Evolutionary conservation across 805 yeast species (phyloP).

Genomic region (Ogataea philodendri): DNA sequence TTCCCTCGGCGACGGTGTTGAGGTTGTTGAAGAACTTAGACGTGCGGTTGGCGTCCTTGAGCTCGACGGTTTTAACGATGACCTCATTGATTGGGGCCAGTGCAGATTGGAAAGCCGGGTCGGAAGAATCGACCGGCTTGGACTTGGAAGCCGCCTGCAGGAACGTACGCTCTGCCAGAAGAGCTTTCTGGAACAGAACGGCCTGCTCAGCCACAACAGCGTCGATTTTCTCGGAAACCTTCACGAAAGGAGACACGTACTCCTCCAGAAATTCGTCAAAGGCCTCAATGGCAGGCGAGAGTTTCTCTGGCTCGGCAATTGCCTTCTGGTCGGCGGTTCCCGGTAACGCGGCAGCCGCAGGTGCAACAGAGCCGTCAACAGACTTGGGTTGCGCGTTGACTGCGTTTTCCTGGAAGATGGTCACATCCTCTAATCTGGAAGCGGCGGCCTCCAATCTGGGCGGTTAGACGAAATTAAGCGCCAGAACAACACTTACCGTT

Average conservation of each 20-base stretch:
- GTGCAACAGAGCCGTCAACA: not conserved
- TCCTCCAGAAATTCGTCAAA: constrained; percentile 55
- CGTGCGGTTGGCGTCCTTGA: constrained; percentile 74
- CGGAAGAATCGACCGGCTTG: constrained; percentile 60
- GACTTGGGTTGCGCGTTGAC: constrained; percentile 2
- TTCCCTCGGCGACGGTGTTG: constrained; percentile 84
- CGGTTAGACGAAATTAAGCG: constrained; percentile 1
- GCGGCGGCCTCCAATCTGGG: constrained; percentile 81
- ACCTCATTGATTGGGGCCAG: constrained; percentile 66
- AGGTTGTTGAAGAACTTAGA: constrained; percentile 67
- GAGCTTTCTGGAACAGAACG: constrained; percentile 46
- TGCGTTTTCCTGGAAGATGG: constrained; percentile 66
- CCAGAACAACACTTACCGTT: constrained; percentile 43
- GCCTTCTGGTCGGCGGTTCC: constrained; percentile 22
- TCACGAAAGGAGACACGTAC: constrained; percentile 58
- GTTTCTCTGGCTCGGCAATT: constrained; percentile 35
- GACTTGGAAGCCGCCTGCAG: constrained; percentile 58
- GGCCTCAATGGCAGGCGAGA: constrained; percentile 40
- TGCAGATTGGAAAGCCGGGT: constrained; percentile 53
- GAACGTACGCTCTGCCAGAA: constrained; percentile 57
- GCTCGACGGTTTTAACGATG: constrained; percentile 53
- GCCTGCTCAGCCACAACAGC: constrained; percentile 58
- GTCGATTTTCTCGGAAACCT: constrained; percentile 52
- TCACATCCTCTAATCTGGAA: constrained; percentile 77
- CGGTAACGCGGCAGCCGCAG: constrained; percentile 15